Evolutionary conservation across 2,329 filamentous ascomycete species (phyloP).

Genomic region (Aspergillus latus): DNA sequence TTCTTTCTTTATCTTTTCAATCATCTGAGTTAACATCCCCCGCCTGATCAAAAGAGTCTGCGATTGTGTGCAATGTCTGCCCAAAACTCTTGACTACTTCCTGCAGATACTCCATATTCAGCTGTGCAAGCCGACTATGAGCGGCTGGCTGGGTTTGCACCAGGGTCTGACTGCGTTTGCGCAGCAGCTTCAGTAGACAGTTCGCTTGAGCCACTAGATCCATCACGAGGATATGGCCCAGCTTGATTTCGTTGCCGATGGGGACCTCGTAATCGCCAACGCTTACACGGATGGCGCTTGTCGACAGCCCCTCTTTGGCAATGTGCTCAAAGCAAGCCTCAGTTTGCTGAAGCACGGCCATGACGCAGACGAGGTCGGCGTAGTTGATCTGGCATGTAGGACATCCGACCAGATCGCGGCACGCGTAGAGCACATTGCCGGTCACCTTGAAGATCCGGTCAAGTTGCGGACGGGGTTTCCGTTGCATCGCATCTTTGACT

Average conservation of each 20-base stretch:
- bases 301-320: background rate
- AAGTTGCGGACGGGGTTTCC: background rate
- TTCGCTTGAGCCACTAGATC: background rate
- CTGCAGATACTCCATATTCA: background rate
- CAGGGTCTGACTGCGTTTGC: background rate
- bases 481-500: background rate
- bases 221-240: background rate
- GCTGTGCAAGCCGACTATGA: background rate
- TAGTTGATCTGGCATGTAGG: background rate
- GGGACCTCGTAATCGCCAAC: background rate
- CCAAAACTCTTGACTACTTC: background rate
- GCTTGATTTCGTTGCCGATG: background rate
- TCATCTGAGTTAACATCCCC: background rate
- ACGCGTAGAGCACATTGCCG: background rate
- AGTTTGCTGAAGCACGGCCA: background rate
- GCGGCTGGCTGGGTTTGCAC: background rate
- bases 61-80: background rate
- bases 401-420: background rate
- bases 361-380: background rate
- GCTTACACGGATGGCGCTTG: background rate
- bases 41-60: background rate
- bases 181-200: background rate
- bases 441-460: background rate
- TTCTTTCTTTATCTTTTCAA: background rate
- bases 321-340: background rate